phyloP scores from a whole-genome alignment of 352 stramenopile species.

The Achlya hypogyna region DNA sequence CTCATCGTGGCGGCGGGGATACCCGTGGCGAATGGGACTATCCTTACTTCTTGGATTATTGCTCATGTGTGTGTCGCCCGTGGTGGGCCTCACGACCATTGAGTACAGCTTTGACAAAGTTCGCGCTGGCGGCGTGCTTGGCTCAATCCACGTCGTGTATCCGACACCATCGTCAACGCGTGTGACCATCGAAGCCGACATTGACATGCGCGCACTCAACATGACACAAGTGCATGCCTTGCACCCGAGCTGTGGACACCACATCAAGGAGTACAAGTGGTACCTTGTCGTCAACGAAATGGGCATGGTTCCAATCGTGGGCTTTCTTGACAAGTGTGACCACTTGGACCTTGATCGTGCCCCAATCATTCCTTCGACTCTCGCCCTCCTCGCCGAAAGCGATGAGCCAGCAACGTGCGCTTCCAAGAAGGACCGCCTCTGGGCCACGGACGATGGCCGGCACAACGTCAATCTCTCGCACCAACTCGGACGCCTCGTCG shows the following conservation, averaged over 20 bases:
- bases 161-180: neutral
- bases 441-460: neutral
- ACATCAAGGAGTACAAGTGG: constrained; percentile 20
- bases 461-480: constrained; percentile 1
- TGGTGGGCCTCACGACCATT: neutral
- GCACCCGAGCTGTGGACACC: constrained; percentile 3
- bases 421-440: neutral
- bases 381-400: too few relatives aligned
- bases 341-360: constrained; percentile 7
- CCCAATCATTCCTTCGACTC: too few relatives aligned
- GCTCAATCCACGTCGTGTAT: constrained; percentile 15
- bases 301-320: constrained; percentile 16
- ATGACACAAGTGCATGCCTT: constrained; percentile 19
- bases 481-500: constrained; percentile 16
- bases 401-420: neutral
- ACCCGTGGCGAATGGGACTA: neutral
- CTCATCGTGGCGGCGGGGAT: too few relatives aligned
- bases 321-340: constrained; percentile 18
- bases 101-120: constrained; percentile 20
- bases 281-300: constrained; percentile 21
- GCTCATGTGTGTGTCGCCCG: neutral
- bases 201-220: constrained; percentile 20
- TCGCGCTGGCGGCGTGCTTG: constrained; percentile 15
- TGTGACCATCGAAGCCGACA: constrained; percentile 14
- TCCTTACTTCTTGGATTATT: neutral